Evolutionary conservation across 2,329 filamentous ascomycete genomes (phyloP).

Genomic region (Laburnicola sp.): DNA sequence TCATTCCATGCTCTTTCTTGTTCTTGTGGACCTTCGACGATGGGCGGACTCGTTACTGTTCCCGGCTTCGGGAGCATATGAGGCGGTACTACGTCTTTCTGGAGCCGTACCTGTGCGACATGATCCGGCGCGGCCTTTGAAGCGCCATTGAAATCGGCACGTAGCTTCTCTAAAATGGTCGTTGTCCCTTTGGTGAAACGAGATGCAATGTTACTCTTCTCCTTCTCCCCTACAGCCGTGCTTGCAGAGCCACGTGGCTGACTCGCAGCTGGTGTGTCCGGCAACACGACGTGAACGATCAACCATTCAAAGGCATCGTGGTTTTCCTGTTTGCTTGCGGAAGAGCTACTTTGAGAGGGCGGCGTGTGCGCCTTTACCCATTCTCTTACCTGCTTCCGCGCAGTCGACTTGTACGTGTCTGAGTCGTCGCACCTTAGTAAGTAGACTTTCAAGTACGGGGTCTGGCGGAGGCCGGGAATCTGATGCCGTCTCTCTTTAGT

Average conservation of each 20-base stretch:
- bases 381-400: constrained; percentile 78
- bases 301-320: constrained; percentile 98
- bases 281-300: constrained; percentile 87
- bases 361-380: constrained; percentile 81
- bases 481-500: constrained; percentile 75
- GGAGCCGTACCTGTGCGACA: constrained; percentile 81
- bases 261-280: constrained; percentile 78
- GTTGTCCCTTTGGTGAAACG: constrained; percentile 79
- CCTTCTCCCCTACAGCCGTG: constrained; percentile 59
- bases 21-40: constrained; percentile 71
- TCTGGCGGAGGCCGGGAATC: constrained; percentile 89
- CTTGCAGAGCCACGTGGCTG: constrained; percentile 67
- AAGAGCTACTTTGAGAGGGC: constrained; percentile 57
- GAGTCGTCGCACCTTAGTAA: constrained; percentile 93
- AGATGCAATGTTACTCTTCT: constrained; percentile 66
- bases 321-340: constrained; percentile 73
- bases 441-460: constrained; percentile 89
- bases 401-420: constrained; percentile 83
- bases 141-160: constrained; percentile 83
- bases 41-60: constrained; percentile 38
- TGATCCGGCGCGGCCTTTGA: constrained; percentile 75
- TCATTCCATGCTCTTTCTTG: constrained; percentile 82
- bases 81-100: constrained; percentile 52
- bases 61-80: constrained; percentile 50
- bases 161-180: constrained; percentile 85